These are phyloP conservation scores for Plasmodium sp. DNA, from an alignment of 169 alveolate species.

Conservation along the genomic window DNA sequence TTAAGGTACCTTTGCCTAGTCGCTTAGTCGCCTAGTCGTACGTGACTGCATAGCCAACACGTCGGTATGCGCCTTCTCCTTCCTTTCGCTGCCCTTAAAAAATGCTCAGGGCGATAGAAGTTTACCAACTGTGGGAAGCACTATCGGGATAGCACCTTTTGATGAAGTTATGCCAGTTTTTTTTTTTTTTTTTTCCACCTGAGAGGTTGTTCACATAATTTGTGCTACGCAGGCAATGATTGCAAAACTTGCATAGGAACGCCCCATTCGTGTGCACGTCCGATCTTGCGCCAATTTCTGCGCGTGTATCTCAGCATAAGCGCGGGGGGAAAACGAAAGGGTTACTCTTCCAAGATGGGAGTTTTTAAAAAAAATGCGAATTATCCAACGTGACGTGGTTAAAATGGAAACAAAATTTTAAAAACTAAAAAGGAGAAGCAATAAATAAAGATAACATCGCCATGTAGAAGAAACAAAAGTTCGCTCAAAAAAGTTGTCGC, in stretches of 20 bases:
- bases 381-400: not conserved
- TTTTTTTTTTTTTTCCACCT: not conserved
- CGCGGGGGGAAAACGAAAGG: not conserved
- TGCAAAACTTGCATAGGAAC: not conserved
- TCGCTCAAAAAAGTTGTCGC: not conserved
- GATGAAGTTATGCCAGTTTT: not conserved
- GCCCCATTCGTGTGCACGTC: not conserved
- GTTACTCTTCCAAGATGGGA: not conserved
- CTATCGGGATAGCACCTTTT: not conserved
- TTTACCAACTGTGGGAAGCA: not conserved
- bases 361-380: not conserved
- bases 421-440: not conserved
- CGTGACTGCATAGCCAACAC: not conserved
- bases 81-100: not conserved
- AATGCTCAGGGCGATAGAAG: not conserved
- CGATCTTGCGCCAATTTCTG: not conserved
- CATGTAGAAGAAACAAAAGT: not conserved
- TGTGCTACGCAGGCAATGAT: not conserved
- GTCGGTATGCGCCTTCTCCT: not conserved
- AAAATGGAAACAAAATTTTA: conserved; percentile 1
- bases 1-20: not conserved
- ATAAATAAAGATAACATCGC: not conserved
- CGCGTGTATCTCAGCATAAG: not conserved
- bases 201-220: not conserved
- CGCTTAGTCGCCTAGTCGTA: not conserved